A percentile compares a stretch with the other conserved stretches of the same genome.
Evolutionary conservation across 108 stramenopile genomes (phyloP).

Genomic region (Ochromonas danica): DNA sequence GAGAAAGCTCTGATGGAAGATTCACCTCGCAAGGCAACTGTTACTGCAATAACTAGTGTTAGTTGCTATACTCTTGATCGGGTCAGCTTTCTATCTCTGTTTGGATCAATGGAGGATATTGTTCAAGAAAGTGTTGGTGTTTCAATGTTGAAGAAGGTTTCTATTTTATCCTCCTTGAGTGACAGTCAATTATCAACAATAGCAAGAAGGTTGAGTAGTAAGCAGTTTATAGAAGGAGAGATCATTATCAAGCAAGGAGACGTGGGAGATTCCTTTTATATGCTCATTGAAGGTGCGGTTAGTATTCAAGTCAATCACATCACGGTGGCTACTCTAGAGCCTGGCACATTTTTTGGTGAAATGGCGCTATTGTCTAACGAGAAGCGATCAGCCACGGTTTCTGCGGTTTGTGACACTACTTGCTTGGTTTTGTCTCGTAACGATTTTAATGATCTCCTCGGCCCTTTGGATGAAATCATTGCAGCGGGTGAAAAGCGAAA

Average conservation of each 20-base stretch:
- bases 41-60: constrained; percentile 11
- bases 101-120: constrained; percentile 2
- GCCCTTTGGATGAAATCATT: constrained; percentile 21
- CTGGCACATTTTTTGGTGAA: constrained; percentile 27
- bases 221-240: neutral
- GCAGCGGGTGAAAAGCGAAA: neutral
- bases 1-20: constrained; percentile 21
- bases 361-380: constrained; percentile 31
- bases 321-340: neutral
- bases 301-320: constrained; percentile 24
- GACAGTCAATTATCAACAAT: constrained; percentile 5
- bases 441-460: neutral
- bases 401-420: neutral
- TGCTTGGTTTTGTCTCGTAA: constrained; percentile 6
- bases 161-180: neutral
- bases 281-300: neutral
- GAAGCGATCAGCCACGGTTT: neutral
- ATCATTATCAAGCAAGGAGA: constrained; percentile 26
- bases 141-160: constrained; percentile 1
- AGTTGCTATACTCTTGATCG: constrained; percentile 10
- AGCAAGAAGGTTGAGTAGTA: neutral
- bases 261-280: constrained; percentile 10
- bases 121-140: constrained; percentile 3
- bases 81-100: neutral
- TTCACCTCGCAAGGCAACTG: constrained; percentile 28